Evolutionary conservation across 1,284 basidiomycete species (phyloP).

Genomic region (Mixia osmundae): DNA sequence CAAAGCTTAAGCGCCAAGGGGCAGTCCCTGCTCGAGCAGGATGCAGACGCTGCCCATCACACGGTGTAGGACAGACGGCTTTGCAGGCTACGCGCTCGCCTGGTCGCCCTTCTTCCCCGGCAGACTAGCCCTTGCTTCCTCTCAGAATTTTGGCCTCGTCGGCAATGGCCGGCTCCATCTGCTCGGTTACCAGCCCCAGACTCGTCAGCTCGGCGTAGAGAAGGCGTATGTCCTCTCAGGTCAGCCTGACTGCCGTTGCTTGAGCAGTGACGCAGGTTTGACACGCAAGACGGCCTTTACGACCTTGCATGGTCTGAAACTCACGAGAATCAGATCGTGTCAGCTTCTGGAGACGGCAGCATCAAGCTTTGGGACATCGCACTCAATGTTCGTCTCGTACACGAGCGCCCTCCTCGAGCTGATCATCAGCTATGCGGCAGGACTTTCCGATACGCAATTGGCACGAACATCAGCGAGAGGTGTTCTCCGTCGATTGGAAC

Average conservation of each 20-base stretch:
- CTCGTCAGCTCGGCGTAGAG: conserved; percentile 29
- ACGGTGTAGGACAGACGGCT: conserved; percentile 22
- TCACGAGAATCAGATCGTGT: conserved; percentile 81
- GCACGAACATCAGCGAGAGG: conserved; percentile 81
- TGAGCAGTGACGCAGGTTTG: conserved; percentile 36
- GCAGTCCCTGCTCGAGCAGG: too few species aligned
- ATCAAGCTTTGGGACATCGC: conserved; percentile 77
- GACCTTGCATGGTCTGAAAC: conserved; percentile 79
- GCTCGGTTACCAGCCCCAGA: neutral
- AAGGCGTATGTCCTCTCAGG: conserved; percentile 34
- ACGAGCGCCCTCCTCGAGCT: neutral
- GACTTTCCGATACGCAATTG: conserved; percentile 71
- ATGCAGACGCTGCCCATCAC: neutral
- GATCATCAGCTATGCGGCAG: conserved; percentile 24
- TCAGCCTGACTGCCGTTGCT: neutral
- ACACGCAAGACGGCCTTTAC: conserved; percentile 81
- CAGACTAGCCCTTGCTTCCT: conserved; percentile 59
- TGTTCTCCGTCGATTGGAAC: conserved; percentile 91
- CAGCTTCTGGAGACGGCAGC: conserved; percentile 74
- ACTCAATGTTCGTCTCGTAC: conserved; percentile 39
- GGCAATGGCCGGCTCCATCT: conserved; percentile 75
- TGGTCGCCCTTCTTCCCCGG: conserved; percentile 81
- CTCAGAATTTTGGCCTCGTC: conserved; percentile 84
- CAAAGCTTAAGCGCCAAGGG: too few species aligned
- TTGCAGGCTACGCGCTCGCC: conserved; percentile 63